phyloP scores from a whole-genome alignment of 2,329 filamentous ascomycete species.

The Colletotrichum godetiae region DNA sequence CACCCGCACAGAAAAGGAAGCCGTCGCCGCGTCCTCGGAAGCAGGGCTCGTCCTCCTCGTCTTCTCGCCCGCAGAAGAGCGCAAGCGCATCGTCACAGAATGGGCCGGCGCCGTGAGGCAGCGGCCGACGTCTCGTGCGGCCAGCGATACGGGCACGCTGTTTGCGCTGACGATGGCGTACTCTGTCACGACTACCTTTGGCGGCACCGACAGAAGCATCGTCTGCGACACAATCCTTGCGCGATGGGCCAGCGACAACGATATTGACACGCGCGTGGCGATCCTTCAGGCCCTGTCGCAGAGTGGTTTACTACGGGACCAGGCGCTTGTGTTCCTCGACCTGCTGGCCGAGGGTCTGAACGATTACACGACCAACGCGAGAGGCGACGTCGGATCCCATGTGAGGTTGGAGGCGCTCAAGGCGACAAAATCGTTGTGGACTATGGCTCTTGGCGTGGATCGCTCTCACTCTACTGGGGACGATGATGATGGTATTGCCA shows the following conservation, averaged over 20 bases:
- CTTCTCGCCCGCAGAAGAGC: slow-evolving; percentile 50
- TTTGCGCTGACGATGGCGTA: slow-evolving; percentile 64
- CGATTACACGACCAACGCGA: slow-evolving; percentile 90
- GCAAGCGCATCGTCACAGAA: slow-evolving; percentile 51
- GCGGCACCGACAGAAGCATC: slow-evolving; percentile 38
- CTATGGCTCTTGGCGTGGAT: slow-evolving; percentile 35
- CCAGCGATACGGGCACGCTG: slow-evolving; percentile 62
- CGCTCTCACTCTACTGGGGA: not conserved
- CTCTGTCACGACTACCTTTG: slow-evolving; percentile 44
- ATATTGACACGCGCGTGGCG: slow-evolving; percentile 64
- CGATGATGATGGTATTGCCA: not conserved
- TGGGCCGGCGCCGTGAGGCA: slow-evolving; percentile 59
- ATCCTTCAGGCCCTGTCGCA: slow-evolving; percentile 66
- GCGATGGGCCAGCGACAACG: slow-evolving; percentile 63
- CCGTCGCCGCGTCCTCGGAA: slow-evolving; percentile 59
- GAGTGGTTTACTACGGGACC: slow-evolving; percentile 56
- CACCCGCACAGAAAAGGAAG: slow-evolving; percentile 60
- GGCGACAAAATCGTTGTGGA: slow-evolving; percentile 75
- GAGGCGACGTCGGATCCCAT: slow-evolving; percentile 90
- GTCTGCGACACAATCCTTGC: slow-evolving; percentile 59
- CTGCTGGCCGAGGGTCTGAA: slow-evolving; percentile 73
- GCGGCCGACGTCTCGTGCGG: slow-evolving; percentile 46
- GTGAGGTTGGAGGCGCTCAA: slow-evolving; percentile 84
- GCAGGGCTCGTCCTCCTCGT: slow-evolving; percentile 63
- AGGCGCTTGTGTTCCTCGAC: slow-evolving; percentile 53